Evolutionary conservation across 768 basidiomycete genomes (phyloP).

Genomic region (Mycena filopes): DNA sequence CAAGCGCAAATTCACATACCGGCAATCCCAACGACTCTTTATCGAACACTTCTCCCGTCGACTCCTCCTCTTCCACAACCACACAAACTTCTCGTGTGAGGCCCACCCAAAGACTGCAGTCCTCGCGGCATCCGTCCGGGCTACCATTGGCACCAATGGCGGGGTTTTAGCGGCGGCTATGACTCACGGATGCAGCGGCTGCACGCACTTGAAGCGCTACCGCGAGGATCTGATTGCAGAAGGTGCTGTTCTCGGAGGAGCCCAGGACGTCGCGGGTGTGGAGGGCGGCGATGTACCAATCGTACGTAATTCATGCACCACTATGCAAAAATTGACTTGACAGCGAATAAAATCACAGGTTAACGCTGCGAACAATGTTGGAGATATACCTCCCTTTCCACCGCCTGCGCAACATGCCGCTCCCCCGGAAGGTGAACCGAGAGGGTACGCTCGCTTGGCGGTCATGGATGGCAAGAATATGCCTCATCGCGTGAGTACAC

Average conservation of each 20-base stretch:
- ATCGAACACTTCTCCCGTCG: not conserved
- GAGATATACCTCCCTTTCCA: not conserved
- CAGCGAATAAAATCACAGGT: no score
- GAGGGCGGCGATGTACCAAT: not conserved
- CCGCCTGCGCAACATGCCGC: no score
- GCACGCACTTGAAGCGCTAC: constrained; percentile 4
- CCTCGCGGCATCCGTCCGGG: not conserved
- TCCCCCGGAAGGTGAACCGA: not conserved
- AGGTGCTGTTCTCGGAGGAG: not conserved
- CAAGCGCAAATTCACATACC: no score
- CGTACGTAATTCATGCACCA: no score
- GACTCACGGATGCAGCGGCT: constrained; percentile 2
- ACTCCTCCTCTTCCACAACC: not conserved
- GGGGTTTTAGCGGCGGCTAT: not conserved
- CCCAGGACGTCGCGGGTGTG: not conserved
- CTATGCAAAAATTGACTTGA: no score
- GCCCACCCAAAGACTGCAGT: not conserved
- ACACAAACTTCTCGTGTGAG: not conserved
- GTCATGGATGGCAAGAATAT: not conserved
- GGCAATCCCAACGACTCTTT: no score
- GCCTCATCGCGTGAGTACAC: not conserved
- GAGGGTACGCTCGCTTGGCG: not conserved
- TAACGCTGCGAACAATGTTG: not conserved
- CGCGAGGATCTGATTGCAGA: not conserved
- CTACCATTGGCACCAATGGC: not conserved